Conservation (phyloP, 164 flowering plant species). For the Stephania japonica region DNA sequence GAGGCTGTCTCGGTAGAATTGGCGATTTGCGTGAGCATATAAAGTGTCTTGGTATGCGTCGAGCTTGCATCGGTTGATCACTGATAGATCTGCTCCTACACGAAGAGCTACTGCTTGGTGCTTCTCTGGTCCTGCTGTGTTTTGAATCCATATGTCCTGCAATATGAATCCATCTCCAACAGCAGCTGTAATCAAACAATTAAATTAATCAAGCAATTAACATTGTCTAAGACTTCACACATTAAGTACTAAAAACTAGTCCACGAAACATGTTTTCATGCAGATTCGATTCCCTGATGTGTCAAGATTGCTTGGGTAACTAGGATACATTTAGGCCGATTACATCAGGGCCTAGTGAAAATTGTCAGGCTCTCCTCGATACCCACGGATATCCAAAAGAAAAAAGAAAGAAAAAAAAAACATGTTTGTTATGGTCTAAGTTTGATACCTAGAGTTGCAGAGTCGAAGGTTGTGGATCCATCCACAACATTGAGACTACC, state of each 20-base stretch:
- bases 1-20: conserved; percentile 26
- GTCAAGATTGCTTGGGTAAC: no score
- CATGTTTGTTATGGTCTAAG: no score
- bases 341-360: no score
- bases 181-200: conserved; percentile 21
- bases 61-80: conserved; percentile 25
- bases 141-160: conserved; percentile 31
- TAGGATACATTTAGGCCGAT: no score
- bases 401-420: no score
- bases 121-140: conserved; percentile 33
- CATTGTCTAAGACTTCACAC: not conserved
- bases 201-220: no score
- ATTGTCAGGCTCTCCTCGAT: no score
- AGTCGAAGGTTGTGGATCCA: conserved; percentile 33
- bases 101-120: conserved; percentile 37
- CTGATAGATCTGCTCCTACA: conserved; percentile 26
- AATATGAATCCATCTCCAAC: conserved; percentile 28
- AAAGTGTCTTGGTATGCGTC: conserved; percentile 36
- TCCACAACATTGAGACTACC: conserved; percentile 28
- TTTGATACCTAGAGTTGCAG: conserved; percentile 28
- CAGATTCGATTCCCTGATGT: no score
- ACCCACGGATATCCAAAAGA: no score
- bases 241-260: not conserved
- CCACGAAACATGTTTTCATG: not conserved
- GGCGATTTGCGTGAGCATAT: conserved; percentile 24